Evolutionary conservation across 306 rosid species (phyloP).

Genomic region (Cicer bijugum): DNA sequence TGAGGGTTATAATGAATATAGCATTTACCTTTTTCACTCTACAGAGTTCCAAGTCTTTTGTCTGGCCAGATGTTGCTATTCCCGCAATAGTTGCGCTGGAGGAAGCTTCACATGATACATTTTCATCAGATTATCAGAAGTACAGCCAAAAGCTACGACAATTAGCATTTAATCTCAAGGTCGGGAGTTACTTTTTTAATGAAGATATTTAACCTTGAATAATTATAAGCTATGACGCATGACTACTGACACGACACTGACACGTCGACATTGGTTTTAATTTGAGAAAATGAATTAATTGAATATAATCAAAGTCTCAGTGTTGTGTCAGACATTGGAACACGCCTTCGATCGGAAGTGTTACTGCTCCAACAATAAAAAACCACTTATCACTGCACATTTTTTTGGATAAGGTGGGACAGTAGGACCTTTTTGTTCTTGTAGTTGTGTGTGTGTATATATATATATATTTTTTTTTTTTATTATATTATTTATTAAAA

Average conservation of each 20-base stretch:
- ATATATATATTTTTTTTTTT: not conserved
- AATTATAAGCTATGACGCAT: not conserved
- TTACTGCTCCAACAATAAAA: not conserved
- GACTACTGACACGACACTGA: no score
- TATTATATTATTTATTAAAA: not conserved
- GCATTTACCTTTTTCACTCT: conserved; percentile 35
- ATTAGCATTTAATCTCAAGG: conserved; percentile 77
- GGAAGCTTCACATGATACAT: conserved; percentile 72
- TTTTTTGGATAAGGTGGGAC: not conserved
- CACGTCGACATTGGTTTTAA: no score
- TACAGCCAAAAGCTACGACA: conserved; percentile 90
- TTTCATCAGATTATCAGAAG: conserved; percentile 70
- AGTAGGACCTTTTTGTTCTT: not conserved
- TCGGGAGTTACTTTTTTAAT: conserved; percentile 48
- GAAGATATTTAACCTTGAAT: conserved; percentile 20
- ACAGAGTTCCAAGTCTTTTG: conserved; percentile 66
- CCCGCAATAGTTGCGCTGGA: conserved; percentile 81
- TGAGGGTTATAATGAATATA: conserved; percentile 35
- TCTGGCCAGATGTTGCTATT: conserved; percentile 90
- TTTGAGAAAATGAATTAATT: no score
- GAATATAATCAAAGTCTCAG: no score
- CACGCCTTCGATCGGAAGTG: no score
- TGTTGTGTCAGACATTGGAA: no score
- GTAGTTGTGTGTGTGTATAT: not conserved
- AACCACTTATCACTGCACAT: conserved; percentile 6